A percentile compares a stretch with the other conserved stretches of the same genome.
Conservation (phyloP, 2,329 filamentous ascomycete species). For the Penicillium hordei region DNA sequence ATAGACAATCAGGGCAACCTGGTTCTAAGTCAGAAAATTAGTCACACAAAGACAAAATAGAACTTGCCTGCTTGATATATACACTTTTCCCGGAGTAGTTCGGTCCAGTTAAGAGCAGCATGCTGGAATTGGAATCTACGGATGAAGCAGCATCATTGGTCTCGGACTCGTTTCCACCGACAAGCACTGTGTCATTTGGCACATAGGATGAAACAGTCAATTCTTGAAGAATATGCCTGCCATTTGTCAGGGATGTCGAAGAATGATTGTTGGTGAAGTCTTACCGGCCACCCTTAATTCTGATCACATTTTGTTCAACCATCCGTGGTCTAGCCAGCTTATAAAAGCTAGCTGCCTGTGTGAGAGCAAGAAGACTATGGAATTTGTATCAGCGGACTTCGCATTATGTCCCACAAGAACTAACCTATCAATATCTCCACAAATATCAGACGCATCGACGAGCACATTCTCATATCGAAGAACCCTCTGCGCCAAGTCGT, state of each 20-base stretch:
- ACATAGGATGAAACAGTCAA: constrained; percentile 77
- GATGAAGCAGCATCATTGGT: background rate
- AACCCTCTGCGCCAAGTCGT: constrained; percentile 69
- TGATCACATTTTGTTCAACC: constrained; percentile 66
- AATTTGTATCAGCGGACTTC: background rate
- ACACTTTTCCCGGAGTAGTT: constrained; percentile 98
- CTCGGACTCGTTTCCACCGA: constrained; percentile 52
- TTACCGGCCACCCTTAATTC: constrained; percentile 72
- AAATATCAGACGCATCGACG: constrained; percentile 69
- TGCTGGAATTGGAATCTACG: constrained; percentile 55
- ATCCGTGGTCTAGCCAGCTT: constrained; percentile 69
- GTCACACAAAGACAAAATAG: background rate
- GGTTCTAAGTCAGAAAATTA: constrained; percentile 6
- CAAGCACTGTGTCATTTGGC: constrained; percentile 73
- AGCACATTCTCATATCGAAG: constrained; percentile 68
- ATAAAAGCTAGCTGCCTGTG: constrained; percentile 73
- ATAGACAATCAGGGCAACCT: constrained; percentile 81
- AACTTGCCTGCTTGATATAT: constrained; percentile 76
- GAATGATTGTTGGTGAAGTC: constrained; percentile 10
- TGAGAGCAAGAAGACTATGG: constrained; percentile 71
- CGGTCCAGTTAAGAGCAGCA: constrained; percentile 82
- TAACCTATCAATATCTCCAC: constrained; percentile 77
- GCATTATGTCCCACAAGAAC: background rate
- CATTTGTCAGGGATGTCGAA: constrained; percentile 12
- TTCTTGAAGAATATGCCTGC: constrained; percentile 79